A percentile compares a stretch with the other conserved stretches of the same genome.
Evolutionary conservation across 1,284 basidiomycete species (phyloP).

Genomic region (Boletus mariae): DNA sequence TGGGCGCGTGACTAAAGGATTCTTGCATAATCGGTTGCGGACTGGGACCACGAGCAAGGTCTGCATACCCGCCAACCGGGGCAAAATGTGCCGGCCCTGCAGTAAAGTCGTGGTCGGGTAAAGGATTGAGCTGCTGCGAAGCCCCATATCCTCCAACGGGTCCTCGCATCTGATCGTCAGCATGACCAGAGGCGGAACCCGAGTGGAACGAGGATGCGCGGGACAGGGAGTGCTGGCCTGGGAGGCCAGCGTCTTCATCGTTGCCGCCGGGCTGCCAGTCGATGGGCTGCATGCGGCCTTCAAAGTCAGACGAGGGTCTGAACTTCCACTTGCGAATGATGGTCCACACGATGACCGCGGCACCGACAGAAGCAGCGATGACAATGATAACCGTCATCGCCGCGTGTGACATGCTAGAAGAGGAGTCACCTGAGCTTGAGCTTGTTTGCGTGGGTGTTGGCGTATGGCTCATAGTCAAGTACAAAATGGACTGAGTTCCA

Average conservation of each 20-base stretch:
- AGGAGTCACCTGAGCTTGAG: background rate
- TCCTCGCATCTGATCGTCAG: conserved; percentile 35
- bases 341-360: conserved; percentile 73
- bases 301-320: conserved; percentile 73
- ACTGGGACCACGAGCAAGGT: conserved; percentile 63
- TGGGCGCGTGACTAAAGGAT: conserved; percentile 42
- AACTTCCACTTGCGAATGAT: conserved; percentile 92
- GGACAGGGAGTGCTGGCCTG: conserved; percentile 53
- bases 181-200: conserved; percentile 47
- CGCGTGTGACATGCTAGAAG: conserved; percentile 49
- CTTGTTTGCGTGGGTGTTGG: conserved; percentile 26
- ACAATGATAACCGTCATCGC: conserved; percentile 70
- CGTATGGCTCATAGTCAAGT: conserved; percentile 13
- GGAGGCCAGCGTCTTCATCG: conserved; percentile 43
- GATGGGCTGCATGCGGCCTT: conserved; percentile 78
- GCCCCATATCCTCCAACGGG: too few relatives aligned
- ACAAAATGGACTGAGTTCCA: conserved; percentile 16
- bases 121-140: conserved; percentile 33
- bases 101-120: conserved; percentile 81
- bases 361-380: conserved; percentile 65
- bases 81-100: conserved; percentile 55
- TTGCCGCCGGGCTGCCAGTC: conserved; percentile 72
- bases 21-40: conserved; percentile 64
- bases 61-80: conserved; percentile 74
- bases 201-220: conserved; percentile 70